Conservation (phyloP, 2,329 filamentous ascomycete species). For the Fusarium oligoseptatum region DNA sequence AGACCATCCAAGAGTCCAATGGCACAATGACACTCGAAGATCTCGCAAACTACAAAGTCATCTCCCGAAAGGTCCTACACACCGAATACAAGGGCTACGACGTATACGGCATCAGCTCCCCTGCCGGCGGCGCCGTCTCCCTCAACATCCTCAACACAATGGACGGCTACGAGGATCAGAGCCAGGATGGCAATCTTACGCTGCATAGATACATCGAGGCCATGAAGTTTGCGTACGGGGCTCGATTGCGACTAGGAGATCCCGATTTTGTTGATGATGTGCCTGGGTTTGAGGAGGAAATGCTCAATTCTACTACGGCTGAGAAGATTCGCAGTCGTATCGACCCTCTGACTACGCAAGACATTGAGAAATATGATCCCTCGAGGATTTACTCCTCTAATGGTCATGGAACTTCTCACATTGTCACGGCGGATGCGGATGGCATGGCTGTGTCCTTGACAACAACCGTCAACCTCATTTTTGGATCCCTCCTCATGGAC, state of each 20-base stretch:
- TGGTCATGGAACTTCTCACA: constrained; percentile 80
- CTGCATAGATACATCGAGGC: constrained; percentile 89
- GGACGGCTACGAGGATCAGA: constrained; percentile 73
- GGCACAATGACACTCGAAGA: constrained; percentile 91
- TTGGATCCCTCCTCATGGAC: constrained; percentile 83
- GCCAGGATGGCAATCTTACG: constrained; percentile 74
- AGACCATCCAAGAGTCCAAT: constrained; percentile 74
- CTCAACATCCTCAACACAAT: constrained; percentile 85
- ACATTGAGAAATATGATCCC: constrained; percentile 81
- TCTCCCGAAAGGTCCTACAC: constrained; percentile 72
- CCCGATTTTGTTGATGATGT: constrained; percentile 79
- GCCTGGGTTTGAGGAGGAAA: constrained; percentile 71
- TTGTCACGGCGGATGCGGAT: constrained; percentile 77
- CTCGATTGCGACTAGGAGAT: constrained; percentile 84
- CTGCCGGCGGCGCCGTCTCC: constrained; percentile 82
- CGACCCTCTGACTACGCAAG: constrained; percentile 77
- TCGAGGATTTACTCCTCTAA: constrained; percentile 73
- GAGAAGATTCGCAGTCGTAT: constrained; percentile 75
- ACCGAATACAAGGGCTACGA: constrained; percentile 78
- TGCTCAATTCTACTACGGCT: constrained; percentile 74
- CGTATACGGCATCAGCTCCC: constrained; percentile 78
- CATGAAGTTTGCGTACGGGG: constrained; percentile 88
- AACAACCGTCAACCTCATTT: constrained; percentile 89
- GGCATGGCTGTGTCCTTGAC: constrained; percentile 86
- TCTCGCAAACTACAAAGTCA: constrained; percentile 78